phyloP scores from a whole-genome alignment of 768 basidiomycete species.

The Rubroboletus satanas region DNA sequence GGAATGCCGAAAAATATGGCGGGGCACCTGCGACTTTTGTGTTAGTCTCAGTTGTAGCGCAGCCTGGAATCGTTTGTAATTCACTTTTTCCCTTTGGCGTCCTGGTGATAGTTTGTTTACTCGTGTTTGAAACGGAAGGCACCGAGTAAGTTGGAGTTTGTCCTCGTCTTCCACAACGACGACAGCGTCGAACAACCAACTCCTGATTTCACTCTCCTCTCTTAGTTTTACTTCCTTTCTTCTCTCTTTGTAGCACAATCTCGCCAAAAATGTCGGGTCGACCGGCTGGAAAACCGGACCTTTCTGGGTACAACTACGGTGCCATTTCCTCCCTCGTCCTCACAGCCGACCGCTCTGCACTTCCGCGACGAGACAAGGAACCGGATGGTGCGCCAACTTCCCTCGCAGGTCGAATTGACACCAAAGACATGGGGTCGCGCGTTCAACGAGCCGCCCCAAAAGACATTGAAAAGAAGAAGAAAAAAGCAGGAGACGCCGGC shows the following conservation, averaged over 20 bases:
- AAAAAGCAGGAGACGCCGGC: constrained; percentile 58
- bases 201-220: not conserved
- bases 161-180: constrained; percentile 8
- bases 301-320: constrained; percentile 93
- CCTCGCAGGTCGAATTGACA: constrained; percentile 85
- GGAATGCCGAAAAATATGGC: no score
- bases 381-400: constrained; percentile 96
- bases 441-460: constrained; percentile 79
- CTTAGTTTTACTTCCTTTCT: not conserved
- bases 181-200: constrained; percentile 5
- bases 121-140: constrained; percentile 17
- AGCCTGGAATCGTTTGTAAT: no score
- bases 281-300: constrained; percentile 60
- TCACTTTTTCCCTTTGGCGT: no score
- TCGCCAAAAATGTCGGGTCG: constrained; percentile 36
- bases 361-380: constrained; percentile 89
- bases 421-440: constrained; percentile 90
- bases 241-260: constrained; percentile 4
- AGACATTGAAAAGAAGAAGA: constrained; percentile 92
- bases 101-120: constrained; percentile 8
- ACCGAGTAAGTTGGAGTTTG: constrained; percentile 13
- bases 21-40: no score
- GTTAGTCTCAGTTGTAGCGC: no score
- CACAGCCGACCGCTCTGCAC: constrained; percentile 78
- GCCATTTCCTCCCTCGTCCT: constrained; percentile 93